Conservation (phyloP, 495 filamentous ascomycete genomes). For the Oidiodendron maius region DNA sequence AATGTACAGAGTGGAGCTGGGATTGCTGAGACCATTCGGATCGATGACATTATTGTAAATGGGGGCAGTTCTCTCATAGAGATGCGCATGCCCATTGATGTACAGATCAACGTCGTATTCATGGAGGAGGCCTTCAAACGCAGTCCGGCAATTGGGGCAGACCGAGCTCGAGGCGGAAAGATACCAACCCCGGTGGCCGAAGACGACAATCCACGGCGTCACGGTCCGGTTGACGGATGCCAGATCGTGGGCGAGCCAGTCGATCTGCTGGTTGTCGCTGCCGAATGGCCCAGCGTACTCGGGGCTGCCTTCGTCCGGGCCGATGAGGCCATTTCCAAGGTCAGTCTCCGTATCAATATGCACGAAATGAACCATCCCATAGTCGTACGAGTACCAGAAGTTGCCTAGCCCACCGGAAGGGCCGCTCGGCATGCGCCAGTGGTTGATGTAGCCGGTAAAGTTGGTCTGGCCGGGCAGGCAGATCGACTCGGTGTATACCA, state of each 20-base stretch:
- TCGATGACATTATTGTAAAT: background rate
- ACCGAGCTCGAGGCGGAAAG: constrained; percentile 12
- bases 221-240: constrained; percentile 40
- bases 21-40: constrained; percentile 24
- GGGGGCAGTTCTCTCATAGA: constrained; percentile 6
- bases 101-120: constrained; percentile 45
- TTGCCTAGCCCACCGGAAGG: constrained; percentile 34
- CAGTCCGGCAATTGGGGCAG: constrained; percentile 38
- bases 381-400: constrained; percentile 54
- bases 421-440: constrained; percentile 39
- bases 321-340: constrained; percentile 35
- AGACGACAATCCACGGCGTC: constrained; percentile 45
- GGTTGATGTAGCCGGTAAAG: constrained; percentile 47
- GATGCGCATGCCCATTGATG: constrained; percentile 9
- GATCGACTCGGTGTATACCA: constrained; percentile 8
- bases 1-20: constrained; percentile 41
- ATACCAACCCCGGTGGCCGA: constrained; percentile 31
- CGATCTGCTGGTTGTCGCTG: constrained; percentile 25
- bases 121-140: constrained; percentile 41
- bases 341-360: constrained; percentile 49
- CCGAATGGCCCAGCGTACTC: constrained; percentile 43
- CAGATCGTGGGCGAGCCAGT: constrained; percentile 41
- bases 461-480: constrained; percentile 39
- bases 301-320: constrained; percentile 26
- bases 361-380: constrained; percentile 42